These are phyloP conservation scores for Fraxinus latifolia DNA, from an alignment of 305 asterid genomes.

Conservation along the genomic window DNA sequence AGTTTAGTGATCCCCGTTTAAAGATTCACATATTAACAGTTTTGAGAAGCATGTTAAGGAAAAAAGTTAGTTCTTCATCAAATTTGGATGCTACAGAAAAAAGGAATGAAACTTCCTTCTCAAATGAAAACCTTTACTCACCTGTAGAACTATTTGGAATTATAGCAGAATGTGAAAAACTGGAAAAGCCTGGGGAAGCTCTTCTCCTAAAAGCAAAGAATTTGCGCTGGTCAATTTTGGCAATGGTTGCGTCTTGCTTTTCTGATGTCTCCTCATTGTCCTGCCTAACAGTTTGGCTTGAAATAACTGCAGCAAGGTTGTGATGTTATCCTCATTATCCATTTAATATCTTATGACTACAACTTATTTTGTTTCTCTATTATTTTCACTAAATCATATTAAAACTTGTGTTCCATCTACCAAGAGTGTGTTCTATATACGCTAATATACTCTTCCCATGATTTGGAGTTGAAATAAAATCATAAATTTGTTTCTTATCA, in stretches of 20 bases:
- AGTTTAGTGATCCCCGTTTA: slow-evolving; percentile 76
- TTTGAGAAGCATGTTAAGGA: slow-evolving; percentile 75
- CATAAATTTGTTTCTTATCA: slow-evolving; percentile 37
- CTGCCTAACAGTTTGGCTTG: slow-evolving; percentile 94
- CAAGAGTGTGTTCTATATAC: slow-evolving; percentile 14
- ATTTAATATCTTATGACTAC: slow-evolving; percentile 12
- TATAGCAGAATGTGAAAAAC: slow-evolving; percentile 87
- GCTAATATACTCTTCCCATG: slow-evolving; percentile 12
- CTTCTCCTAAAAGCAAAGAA: slow-evolving; percentile 92
- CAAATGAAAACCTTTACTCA: slow-evolving; percentile 51
- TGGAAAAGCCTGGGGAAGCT: slow-evolving; percentile 83
- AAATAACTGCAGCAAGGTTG: slow-evolving; percentile 97
- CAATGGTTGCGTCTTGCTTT: slow-evolving; percentile 93
- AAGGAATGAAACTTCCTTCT: slow-evolving; percentile 40
- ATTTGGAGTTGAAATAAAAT: slow-evolving; percentile 24
- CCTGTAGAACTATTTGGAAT: slow-evolving; percentile 93
- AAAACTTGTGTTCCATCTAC: neutral
- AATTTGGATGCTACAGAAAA: slow-evolving; percentile 48
- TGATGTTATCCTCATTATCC: slow-evolving; percentile 25
- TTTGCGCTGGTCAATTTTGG: slow-evolving; percentile 94
- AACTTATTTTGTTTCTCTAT: slow-evolving; percentile 21
- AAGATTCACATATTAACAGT: slow-evolving; percentile 85
- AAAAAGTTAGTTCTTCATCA: slow-evolving; percentile 46
- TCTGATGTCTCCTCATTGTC: slow-evolving; percentile 81
- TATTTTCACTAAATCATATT: slow-evolving; percentile 1